Percentiles rank a stretch among this genome's conserved stretches.
Conservation (phyloP, 2,329 filamentous ascomycete genomes). For the Drechslerella stenobrocha region DNA sequence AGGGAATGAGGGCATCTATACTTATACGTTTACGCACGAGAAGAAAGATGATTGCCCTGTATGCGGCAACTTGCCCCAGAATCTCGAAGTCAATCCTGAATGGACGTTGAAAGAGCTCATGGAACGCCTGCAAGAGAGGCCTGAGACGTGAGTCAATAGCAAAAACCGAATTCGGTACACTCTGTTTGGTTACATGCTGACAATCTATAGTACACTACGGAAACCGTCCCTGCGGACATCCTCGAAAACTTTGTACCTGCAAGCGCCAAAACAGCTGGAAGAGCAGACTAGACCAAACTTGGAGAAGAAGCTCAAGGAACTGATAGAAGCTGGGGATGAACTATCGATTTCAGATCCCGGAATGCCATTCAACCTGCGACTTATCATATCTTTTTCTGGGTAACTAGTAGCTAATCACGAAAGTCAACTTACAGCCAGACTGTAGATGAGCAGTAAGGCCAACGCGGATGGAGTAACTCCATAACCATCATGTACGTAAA, state of each 20-base stretch:
- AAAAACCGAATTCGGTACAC: not conserved
- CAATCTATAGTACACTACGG: slow-evolving; percentile 63
- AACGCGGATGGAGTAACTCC: too few relatives aligned
- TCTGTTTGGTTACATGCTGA: not conserved
- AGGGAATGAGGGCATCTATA: slow-evolving; percentile 92
- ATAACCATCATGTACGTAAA: too few relatives aligned
- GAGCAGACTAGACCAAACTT: slow-evolving; percentile 83
- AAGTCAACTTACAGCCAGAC: not conserved
- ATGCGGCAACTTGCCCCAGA: slow-evolving; percentile 79
- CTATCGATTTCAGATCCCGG: slow-evolving; percentile 66
- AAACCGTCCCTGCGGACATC: slow-evolving; percentile 82
- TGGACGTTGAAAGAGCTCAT: slow-evolving; percentile 80
- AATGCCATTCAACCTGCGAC: slow-evolving; percentile 52
- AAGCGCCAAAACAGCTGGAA: slow-evolving; percentile 77
- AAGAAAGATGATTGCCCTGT: slow-evolving; percentile 94
- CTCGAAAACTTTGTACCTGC: slow-evolving; percentile 86
- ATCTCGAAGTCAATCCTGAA: slow-evolving; percentile 70
- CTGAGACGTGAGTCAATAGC: slow-evolving; percentile 67
- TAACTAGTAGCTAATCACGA: not conserved
- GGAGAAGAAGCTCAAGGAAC: slow-evolving; percentile 71
- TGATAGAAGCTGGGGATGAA: slow-evolving; percentile 81
- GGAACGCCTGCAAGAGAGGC: slow-evolving; percentile 76
- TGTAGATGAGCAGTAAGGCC: not conserved
- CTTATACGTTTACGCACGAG: slow-evolving; percentile 93
- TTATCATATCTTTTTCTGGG: slow-evolving; percentile 50